Evolutionary conservation across 345 rosid species (phyloP).

Genomic region (Euphorbia tirucalli): DNA sequence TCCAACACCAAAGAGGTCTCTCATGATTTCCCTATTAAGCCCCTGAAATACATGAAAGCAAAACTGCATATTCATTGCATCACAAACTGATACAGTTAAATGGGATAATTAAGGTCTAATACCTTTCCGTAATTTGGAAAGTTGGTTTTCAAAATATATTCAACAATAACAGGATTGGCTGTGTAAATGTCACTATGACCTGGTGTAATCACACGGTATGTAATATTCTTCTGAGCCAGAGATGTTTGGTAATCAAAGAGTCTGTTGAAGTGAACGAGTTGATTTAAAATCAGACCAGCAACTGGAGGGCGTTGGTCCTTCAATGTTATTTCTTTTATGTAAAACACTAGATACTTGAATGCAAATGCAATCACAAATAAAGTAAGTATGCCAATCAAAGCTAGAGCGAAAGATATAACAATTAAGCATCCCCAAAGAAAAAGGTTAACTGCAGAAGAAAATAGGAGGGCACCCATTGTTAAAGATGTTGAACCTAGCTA

Average conservation of each 20-base stretch:
- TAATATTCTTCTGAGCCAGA: slow-evolving; percentile 26
- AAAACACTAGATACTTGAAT: slow-evolving; percentile 10
- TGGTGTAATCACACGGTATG: slow-evolving; percentile 29
- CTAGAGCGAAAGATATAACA: slow-evolving; percentile 16
- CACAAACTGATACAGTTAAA: background rate
- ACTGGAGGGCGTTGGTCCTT: slow-evolving; percentile 38
- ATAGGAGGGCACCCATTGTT: slow-evolving; percentile 21
- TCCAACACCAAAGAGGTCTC: slow-evolving; percentile 45
- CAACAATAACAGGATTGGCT: slow-evolving; percentile 37
- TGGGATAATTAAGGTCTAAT: background rate
- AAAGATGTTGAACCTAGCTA: background rate
- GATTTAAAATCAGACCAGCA: slow-evolving; percentile 32
- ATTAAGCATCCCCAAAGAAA: slow-evolving; percentile 16
- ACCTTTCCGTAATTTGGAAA: slow-evolving; percentile 46
- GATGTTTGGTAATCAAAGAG: slow-evolving; percentile 39
- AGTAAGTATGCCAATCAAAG: slow-evolving; percentile 17
- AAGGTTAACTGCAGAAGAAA: slow-evolving; percentile 21
- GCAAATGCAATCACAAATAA: slow-evolving; percentile 3
- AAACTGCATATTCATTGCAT: background rate
- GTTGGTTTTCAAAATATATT: slow-evolving; percentile 44
- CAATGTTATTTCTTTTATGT: slow-evolving; percentile 25
- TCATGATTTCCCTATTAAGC: slow-evolving; percentile 32
- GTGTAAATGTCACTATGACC: slow-evolving; percentile 38
- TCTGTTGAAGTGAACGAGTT: slow-evolving; percentile 27
- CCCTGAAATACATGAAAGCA: slow-evolving; percentile 28